Conservation (phyloP, 768 basidiomycete genomes). For the Cyclocybe cylindracea region DNA sequence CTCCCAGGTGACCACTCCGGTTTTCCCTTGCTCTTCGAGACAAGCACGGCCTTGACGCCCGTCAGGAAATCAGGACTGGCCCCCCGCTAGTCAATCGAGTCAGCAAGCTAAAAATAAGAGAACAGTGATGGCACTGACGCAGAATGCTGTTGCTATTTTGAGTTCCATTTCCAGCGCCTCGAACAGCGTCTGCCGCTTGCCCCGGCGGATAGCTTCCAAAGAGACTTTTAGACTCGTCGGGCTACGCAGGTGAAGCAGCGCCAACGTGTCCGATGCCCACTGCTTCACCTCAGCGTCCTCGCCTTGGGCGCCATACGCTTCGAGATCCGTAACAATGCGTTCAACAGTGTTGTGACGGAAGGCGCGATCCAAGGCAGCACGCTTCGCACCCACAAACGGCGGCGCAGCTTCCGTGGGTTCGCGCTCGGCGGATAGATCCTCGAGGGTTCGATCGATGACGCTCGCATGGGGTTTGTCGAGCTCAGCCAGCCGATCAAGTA, state of each 20-base stretch:
- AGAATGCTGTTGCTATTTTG: slow-evolving; percentile 85
- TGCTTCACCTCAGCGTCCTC: slow-evolving; percentile 47
- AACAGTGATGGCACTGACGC: slow-evolving; percentile 55
- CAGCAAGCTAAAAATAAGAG: slow-evolving; percentile 11
- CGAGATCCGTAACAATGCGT: slow-evolving; percentile 63
- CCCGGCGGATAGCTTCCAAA: slow-evolving; percentile 74
- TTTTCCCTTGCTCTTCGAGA: slow-evolving; percentile 44
- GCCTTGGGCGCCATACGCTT: slow-evolving; percentile 32
- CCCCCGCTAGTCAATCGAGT: slow-evolving; percentile 52
- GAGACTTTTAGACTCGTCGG: slow-evolving; percentile 93
- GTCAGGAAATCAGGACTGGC: slow-evolving; percentile 81
- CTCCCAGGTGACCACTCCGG: slow-evolving; percentile 75
- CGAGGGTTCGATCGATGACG: slow-evolving; percentile 56
- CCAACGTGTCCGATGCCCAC: slow-evolving; percentile 79
- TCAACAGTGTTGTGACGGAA: slow-evolving; percentile 77
- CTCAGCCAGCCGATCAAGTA: slow-evolving; percentile 67
- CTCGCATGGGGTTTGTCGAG: slow-evolving; percentile 45
- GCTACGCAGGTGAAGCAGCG: slow-evolving; percentile 66
- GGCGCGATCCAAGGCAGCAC: slow-evolving; percentile 78
- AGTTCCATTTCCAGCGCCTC: slow-evolving; percentile 84
- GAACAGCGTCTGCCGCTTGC: slow-evolving; percentile 60
- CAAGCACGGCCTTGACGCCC: slow-evolving; percentile 73
- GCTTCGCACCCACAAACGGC: slow-evolving; percentile 58
- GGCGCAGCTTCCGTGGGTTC: slow-evolving; percentile 54
- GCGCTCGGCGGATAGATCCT: slow-evolving; percentile 73